These are phyloP conservation scores for Athelia sp. DNA, from an alignment of 1,284 basidiomycete genomes.

Conservation along the genomic window DNA sequence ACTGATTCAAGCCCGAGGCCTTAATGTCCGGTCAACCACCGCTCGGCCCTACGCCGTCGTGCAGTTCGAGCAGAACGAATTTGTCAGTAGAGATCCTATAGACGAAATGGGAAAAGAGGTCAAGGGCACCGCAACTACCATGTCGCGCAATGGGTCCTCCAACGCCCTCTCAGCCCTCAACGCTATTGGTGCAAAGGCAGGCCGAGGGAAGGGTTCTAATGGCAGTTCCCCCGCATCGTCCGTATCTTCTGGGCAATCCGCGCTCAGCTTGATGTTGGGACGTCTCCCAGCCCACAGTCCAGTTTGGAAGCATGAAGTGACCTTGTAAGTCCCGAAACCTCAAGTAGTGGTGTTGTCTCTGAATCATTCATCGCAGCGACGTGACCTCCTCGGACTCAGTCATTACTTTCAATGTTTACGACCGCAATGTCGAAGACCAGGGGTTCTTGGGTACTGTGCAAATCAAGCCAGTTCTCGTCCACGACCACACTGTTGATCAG, in stretches of 20 bases:
- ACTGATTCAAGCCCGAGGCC: slow-evolving; percentile 87
- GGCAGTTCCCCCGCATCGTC: slow-evolving; percentile 36
- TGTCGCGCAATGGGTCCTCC: slow-evolving; percentile 54
- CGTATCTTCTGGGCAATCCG: slow-evolving; percentile 27
- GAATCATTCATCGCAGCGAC: slow-evolving; percentile 55
- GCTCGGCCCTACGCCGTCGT: slow-evolving; percentile 94
- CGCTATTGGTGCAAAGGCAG: slow-evolving; percentile 58
- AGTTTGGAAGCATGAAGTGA: slow-evolving; percentile 98
- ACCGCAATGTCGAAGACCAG: slow-evolving; percentile 78
- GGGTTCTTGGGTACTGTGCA: slow-evolving; percentile 90
- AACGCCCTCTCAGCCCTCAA: slow-evolving; percentile 58
- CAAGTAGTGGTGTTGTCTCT: slow-evolving; percentile 11
- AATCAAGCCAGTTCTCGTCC: slow-evolving; percentile 84
- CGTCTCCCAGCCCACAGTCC: slow-evolving; percentile 79
- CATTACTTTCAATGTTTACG: slow-evolving; percentile 90
- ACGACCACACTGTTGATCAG: slow-evolving; percentile 94
- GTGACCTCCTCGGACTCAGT: slow-evolving; percentile 89
- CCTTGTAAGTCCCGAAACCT: slow-evolving; percentile 67
- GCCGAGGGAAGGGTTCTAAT: slow-evolving; percentile 25
- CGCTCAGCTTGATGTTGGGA: slow-evolving; percentile 53
- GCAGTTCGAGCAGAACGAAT: slow-evolving; percentile 99
- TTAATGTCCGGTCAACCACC: slow-evolving; percentile 65
- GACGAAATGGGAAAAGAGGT: slow-evolving; percentile 84
- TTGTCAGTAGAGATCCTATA: slow-evolving; percentile 89
- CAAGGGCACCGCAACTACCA: slow-evolving; percentile 68